phyloP scores from a whole-genome alignment of 2,329 filamentous ascomycete genomes.

The Penicillium expansum region DNA sequence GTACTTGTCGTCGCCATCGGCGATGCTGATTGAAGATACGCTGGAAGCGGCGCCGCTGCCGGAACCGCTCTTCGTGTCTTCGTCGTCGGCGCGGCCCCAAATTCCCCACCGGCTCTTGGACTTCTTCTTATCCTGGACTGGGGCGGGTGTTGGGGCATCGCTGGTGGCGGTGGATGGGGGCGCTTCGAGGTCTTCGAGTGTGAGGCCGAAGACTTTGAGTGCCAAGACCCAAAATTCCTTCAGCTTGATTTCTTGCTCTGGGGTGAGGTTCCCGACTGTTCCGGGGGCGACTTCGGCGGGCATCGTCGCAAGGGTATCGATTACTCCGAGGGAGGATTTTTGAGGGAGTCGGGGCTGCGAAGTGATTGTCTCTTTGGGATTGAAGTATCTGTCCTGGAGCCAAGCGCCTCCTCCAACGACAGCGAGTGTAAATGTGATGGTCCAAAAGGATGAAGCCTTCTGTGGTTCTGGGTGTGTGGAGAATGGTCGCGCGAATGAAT shows the following conservation, averaged over 20 bases:
- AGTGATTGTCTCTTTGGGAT: conserved; percentile 13
- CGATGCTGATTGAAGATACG: conserved; percentile 37
- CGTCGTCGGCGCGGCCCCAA: conserved; percentile 54
- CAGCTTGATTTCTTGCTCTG: conserved; percentile 83
- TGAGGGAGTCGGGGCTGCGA: conserved; percentile 13
- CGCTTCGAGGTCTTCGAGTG: conserved; percentile 27
- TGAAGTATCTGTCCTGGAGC: conserved; percentile 33
- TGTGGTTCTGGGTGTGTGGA: conserved; percentile 31
- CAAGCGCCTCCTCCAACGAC: conserved; percentile 37
- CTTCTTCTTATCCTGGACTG: conserved; percentile 54
- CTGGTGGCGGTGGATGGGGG: conserved; percentile 14
- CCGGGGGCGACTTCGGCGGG: conserved; percentile 49
- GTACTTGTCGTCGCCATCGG: conserved; percentile 80
- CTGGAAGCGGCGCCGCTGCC: conserved; percentile 40
- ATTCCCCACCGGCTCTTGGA: conserved; percentile 70
- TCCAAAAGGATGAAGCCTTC: conserved; percentile 40
- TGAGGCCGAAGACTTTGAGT: conserved; percentile 71
- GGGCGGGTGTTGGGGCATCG: conserved; percentile 21
- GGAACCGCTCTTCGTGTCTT: conserved; percentile 32
- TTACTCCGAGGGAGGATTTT: conserved; percentile 31
- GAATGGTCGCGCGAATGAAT: conserved; percentile 26
- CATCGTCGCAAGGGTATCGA: conserved; percentile 40
- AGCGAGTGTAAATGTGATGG: conserved; percentile 33
- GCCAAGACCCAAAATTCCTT: conserved; percentile 79
- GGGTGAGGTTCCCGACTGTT: conserved; percentile 80